Percentiles rank a stretch among this genome's conserved stretches.
Evolutionary conservation across 2,329 filamentous ascomycete genomes (phyloP).

Genomic region (Zymoseptoria pseudotritici): DNA sequence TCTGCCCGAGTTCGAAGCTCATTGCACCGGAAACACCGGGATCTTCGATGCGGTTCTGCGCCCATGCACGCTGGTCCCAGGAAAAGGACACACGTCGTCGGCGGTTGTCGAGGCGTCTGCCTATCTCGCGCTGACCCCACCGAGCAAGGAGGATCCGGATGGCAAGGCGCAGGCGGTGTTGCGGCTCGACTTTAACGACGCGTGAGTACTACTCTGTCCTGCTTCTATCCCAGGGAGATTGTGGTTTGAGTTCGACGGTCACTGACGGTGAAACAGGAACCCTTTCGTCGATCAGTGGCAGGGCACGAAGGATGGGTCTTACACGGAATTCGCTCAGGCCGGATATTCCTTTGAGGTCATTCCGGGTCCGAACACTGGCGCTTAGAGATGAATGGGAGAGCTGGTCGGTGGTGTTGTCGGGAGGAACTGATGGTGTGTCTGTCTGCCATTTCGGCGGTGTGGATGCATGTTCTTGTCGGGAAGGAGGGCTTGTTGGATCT

Average conservation of each 20-base stretch:
- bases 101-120: background rate
- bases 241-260: background rate
- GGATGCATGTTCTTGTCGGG: no score
- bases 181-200: background rate
- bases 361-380: background rate
- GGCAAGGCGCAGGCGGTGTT: background rate
- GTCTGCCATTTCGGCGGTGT: background rate
- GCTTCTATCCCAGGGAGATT: background rate
- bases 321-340: background rate
- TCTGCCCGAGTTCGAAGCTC: background rate
- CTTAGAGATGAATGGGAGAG: background rate
- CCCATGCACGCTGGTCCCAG: background rate
- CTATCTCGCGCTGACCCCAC: background rate
- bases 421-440: background rate
- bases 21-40: no score
- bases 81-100: background rate
- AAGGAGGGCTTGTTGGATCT: no score
- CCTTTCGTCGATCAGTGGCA: background rate
- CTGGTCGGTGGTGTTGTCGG: background rate
- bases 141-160: background rate
- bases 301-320: background rate
- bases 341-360: background rate
- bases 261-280: background rate
- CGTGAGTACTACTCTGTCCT: background rate
- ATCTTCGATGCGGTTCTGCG: background rate